Percentiles rank a stretch among this genome's conserved stretches.
Evolutionary conservation across 345 rosid genomes (phyloP).

Genomic region (Cardamine chenopodiifolia): DNA sequence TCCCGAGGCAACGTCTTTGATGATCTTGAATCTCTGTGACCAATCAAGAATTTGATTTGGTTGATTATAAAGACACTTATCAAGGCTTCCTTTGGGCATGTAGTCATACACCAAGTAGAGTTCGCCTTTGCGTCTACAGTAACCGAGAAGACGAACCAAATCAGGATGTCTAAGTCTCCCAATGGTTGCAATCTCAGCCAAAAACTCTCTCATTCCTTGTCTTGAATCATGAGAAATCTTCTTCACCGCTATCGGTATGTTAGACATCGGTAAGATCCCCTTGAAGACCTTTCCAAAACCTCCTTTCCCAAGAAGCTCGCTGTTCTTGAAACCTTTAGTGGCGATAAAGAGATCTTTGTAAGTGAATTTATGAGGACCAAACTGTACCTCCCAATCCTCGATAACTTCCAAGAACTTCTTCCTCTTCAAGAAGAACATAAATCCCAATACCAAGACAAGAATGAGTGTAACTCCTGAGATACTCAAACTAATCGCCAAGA

Average conservation of each 20-base stretch:
- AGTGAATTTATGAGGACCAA: constrained; percentile 66
- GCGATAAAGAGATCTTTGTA: constrained; percentile 60
- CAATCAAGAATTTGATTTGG: constrained; percentile 50
- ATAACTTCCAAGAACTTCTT: constrained; percentile 36
- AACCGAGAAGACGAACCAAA: constrained; percentile 75
- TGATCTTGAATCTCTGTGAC: constrained; percentile 65
- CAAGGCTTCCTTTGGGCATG: constrained; percentile 74
- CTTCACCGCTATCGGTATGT: constrained; percentile 64
- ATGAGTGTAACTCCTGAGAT: constrained; percentile 34
- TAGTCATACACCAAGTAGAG: constrained; percentile 69
- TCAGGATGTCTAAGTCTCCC: constrained; percentile 70
- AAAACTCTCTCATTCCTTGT: constrained; percentile 80
- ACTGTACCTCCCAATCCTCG: constrained; percentile 75
- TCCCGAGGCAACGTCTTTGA: constrained; percentile 71
- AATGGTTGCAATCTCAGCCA: constrained; percentile 70
- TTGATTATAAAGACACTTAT: constrained; percentile 43
- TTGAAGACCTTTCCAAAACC: constrained; percentile 74
- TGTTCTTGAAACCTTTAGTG: constrained; percentile 64
- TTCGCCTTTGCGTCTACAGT: constrained; percentile 65
- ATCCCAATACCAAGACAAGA: constrained; percentile 37
- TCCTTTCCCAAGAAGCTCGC: constrained; percentile 67
- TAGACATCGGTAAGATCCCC: constrained; percentile 50
- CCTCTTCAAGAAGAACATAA: constrained; percentile 17
- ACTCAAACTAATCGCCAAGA: constrained; percentile 47
- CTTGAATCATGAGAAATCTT: constrained; percentile 56